Evolutionary conservation across 2,329 filamentous ascomycete species (phyloP).

Genomic region (Pseudocercospora fijiensis): DNA sequence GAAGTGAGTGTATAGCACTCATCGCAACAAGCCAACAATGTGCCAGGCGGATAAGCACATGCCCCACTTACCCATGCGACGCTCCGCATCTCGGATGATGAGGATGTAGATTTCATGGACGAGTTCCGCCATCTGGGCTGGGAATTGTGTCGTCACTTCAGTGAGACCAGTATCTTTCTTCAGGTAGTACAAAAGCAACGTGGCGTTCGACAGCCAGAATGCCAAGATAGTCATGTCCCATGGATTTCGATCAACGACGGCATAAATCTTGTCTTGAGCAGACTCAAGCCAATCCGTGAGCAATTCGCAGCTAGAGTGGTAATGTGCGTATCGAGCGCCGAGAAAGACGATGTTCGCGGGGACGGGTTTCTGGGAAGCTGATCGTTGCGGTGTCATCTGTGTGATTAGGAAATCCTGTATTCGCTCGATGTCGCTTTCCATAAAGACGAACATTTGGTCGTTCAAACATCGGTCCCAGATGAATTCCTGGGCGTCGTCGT

Average conservation of each 20-base stretch:
- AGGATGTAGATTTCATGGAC: constrained; percentile 98
- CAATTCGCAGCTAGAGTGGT: constrained; percentile 85
- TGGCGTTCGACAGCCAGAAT: constrained; percentile 98
- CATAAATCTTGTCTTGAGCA: constrained; percentile 94
- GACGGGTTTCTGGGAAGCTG: constrained; percentile 94
- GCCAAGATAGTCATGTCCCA: constrained; percentile 99
- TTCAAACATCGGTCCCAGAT: constrained; percentile 92
- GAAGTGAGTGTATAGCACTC: neutral
- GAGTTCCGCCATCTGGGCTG: constrained; percentile 87
- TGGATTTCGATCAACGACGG: constrained; percentile 90
- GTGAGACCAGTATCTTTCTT: constrained; percentile 88
- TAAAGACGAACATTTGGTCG: constrained; percentile 99
- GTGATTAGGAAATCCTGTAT: constrained; percentile 96
- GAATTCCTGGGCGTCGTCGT: constrained; percentile 91
- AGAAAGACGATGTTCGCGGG: constrained; percentile 97
- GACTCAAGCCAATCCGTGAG: constrained; percentile 76
- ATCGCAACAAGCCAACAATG: neutral
- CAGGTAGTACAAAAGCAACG: constrained; percentile 89
- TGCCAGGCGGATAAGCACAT: neutral
- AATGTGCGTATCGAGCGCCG: constrained; percentile 92
- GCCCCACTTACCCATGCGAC: constrained; percentile 63
- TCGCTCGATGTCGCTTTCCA: constrained; percentile 85
- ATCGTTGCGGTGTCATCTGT: constrained; percentile 94
- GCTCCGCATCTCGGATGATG: constrained; percentile 92
- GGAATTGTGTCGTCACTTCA: constrained; percentile 80